Base-by-base conservation (phyloP, 78 protist genomes). In the Blattamonas nauphoetae region DNA sequence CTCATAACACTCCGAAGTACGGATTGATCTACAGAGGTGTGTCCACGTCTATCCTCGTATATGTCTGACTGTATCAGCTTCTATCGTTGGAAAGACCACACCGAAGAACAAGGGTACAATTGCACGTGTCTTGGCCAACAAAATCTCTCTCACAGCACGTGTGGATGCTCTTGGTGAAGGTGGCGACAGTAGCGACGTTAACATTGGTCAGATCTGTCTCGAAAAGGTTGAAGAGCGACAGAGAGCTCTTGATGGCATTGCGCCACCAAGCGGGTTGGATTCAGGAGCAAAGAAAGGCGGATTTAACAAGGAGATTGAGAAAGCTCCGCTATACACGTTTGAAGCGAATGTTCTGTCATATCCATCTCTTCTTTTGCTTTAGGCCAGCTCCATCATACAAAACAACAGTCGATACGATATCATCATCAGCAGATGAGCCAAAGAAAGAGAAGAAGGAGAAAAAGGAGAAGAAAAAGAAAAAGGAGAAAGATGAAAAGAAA, bases 21-120 rank as follows among this genome's bases (percentile, higher is more conserved):
- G 91, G 91, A n/a, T 5, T 85, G 29, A 85, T 89, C 85, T 89
- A 44, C 34, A 11, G 71, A 55, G 71, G 71, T 55, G 11, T 55
- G 71, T 55, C 11, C 71, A 55, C 71, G 38, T 29, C 21, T 55
- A 21, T 55, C 71, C 71, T 29, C 11, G 21, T 29, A 55, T 55
- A 55, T 55, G 71, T 55, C n/a, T n/a, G n/a, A n/a, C n/a, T n/a
- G n/a, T n/a, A n/a, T 55, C 71, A 55, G 98, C 99, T 43, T 91
- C 95, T n/a, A 43, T 97, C 63, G 94, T 98, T 71, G 96, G 97
- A 34, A 95, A 97, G 87, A 93, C 97, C n/a, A 41, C 94, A 41
- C 84, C 95, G 55, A 96, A 96, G 90, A 89, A 95, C 96, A 97
- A 96, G 94, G 99, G 98, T 64, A 96, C 92, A 91, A 90, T 94